Evolutionary conservation across 2,329 filamentous ascomycete species (phyloP).

Genomic region (Calonectria leucothoes): DNA sequence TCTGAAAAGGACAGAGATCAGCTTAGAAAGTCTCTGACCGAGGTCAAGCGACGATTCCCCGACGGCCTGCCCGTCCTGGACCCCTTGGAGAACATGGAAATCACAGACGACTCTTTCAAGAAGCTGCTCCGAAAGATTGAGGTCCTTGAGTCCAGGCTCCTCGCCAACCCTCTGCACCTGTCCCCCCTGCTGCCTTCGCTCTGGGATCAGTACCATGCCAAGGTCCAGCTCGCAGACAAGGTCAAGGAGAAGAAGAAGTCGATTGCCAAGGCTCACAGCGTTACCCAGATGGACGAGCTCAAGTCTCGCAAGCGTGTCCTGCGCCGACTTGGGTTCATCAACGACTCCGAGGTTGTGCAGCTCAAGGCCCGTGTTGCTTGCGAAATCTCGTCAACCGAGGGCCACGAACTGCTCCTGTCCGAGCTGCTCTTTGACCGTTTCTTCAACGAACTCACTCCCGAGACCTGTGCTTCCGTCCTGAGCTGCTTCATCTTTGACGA

Average conservation of each 20-base stretch:
- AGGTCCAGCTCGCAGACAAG: constrained; percentile 79
- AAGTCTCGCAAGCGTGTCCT: constrained; percentile 96
- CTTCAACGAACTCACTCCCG: constrained; percentile 94
- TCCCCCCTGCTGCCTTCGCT: constrained; percentile 86
- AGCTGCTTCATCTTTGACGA: constrained; percentile 99
- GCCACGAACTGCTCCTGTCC: constrained; percentile 91
- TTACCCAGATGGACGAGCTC: constrained; percentile 94
- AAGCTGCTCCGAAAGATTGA: constrained; percentile 95
- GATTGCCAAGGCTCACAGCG: constrained; percentile 85
- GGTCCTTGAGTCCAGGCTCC: constrained; percentile 88
- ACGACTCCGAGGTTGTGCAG: constrained; percentile 94
- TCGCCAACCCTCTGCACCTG: constrained; percentile 91
- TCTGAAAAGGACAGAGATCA: constrained; percentile 73
- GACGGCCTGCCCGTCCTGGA: constrained; percentile 92
- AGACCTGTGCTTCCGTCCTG: constrained; percentile 86
- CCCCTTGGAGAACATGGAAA: constrained; percentile 96
- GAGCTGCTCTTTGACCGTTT: constrained; percentile 97
- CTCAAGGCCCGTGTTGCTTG: constrained; percentile 97
- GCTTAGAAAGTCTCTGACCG: constrained; percentile 77
- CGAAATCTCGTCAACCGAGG: constrained; percentile 91
- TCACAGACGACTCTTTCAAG: constrained; percentile 93
- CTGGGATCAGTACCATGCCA: constrained; percentile 87
- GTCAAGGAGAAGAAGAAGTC: constrained; percentile 92
- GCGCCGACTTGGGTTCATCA: constrained; percentile 93
- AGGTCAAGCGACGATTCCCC: constrained; percentile 88